Evolutionary conservation across 306 rosid genomes (phyloP), one percentile per base, ranked within the genome.

Genomic region (Cicer arietinum): DNA sequence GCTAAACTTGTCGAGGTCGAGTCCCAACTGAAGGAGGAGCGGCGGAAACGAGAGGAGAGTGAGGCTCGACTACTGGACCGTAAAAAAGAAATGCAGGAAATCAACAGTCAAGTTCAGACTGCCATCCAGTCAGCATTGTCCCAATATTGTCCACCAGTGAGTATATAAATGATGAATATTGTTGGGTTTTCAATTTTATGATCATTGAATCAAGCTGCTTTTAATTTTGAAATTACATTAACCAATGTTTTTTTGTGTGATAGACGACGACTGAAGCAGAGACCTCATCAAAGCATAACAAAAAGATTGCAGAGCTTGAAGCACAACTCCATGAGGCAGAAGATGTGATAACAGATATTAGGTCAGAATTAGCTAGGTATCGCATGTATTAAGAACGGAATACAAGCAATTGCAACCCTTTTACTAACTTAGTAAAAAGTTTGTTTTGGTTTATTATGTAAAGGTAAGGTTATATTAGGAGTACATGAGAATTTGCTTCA

Each of bases 41-140:
- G 39, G 42, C 64, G 11, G 52, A 84, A 67, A 61, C 58, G 77
- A 18, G 72, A 67, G 73, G 80, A 82, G 62, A n/a, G 17, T 17
- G 82, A 77, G 77, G 56, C 8, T 59, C 72, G 77, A 18, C 53
- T 73, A 59, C 18, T 41, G 14, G 71, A 82, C 43, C 85, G 79
- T 50, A 73, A 82, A 67, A 80, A 74, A 17, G 77, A 80, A 35
- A 70, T 80, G 69, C 73, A 71, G 63, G 79, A 51, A 45, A 80
- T 84, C 71, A 79, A 70, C 48, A 54, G 71, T 44, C 87, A 84
- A 53, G 84, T 84, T 61, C 84, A 84, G 73, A 67, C 79, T 8
- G 70, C 87, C 54, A 76, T 80, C 65, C 82, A 84, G 52, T 42
- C 87, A 64, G 84, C 84, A n/a, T 35, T 84, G 56, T 65, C 76